A percentile compares a stretch with the other conserved stretches of the same genome.
phyloP scores from a whole-genome alignment of 2,329 filamentous ascomycete genomes.

The Trichoderma endophyticum region DNA sequence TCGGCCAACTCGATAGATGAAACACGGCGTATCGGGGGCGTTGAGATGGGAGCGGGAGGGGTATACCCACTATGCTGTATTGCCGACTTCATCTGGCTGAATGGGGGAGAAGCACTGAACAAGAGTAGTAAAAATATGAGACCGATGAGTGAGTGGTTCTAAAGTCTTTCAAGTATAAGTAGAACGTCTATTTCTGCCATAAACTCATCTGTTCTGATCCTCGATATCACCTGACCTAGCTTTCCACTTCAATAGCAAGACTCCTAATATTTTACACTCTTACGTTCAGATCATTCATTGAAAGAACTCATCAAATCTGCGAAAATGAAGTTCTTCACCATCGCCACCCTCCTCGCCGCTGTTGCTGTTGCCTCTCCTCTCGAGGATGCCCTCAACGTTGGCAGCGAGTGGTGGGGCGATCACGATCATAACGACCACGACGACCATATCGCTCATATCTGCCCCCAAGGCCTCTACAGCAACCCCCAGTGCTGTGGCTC shows the following conservation, averaged over 20 bases:
- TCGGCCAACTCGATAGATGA: neutral
- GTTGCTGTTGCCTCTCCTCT: conserved; percentile 17
- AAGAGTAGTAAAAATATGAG: neutral
- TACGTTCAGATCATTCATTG: neutral
- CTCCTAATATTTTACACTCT: neutral
- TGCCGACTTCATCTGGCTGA: neutral
- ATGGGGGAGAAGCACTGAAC: too few relatives aligned
- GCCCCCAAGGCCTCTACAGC: neutral
- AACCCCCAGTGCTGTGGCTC: conserved; percentile 21
- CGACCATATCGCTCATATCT: neutral
- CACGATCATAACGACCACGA: neutral
- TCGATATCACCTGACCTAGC: neutral
- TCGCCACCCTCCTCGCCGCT: conserved; percentile 20
- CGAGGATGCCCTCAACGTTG: neutral
- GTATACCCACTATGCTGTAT: neutral
- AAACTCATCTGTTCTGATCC: neutral
- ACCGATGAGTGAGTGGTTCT: neutral
- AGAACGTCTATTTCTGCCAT: neutral
- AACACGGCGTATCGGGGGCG: neutral
- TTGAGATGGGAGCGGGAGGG: neutral
- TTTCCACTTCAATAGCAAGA: neutral
- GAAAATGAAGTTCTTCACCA: conserved; percentile 23
- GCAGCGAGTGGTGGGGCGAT: neutral
- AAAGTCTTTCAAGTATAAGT: neutral
- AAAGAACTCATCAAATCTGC: neutral